These are phyloP conservation scores for Phialocephala subalpina DNA, from an alignment of 2,329 filamentous ascomycete species.

Conservation along the genomic window DNA sequence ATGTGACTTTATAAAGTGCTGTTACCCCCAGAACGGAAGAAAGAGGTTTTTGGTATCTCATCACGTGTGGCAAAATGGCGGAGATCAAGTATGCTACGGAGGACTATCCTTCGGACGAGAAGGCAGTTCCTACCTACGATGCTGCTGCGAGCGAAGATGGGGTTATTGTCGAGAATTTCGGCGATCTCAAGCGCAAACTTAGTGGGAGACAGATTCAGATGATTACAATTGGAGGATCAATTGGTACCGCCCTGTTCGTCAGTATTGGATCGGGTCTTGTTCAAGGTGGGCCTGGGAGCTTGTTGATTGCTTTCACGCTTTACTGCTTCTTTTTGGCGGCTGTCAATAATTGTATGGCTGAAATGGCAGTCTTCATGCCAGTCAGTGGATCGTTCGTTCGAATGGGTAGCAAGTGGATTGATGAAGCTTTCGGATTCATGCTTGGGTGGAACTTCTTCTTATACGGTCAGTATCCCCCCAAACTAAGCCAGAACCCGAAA, in stretches of 20 bases:
- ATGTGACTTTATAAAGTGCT: neutral
- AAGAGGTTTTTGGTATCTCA: neutral
- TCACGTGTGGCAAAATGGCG: slow-evolving; percentile 23
- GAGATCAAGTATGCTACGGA: slow-evolving; percentile 29
- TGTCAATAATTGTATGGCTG: slow-evolving; percentile 44
- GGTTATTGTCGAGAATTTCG: slow-evolving; percentile 31
- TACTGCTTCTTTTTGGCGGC: slow-evolving; percentile 50
- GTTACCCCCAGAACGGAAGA: neutral
- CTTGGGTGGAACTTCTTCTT: slow-evolving; percentile 69
- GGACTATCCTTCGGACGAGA: slow-evolving; percentile 24
- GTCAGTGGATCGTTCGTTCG: slow-evolving; percentile 61
- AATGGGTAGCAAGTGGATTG: slow-evolving; percentile 61
- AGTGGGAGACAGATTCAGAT: slow-evolving; percentile 57
- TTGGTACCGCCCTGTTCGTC: slow-evolving; percentile 57
- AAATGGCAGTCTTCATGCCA: slow-evolving; percentile 65
- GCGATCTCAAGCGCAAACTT: slow-evolving; percentile 44
- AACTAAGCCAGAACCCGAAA: neutral
- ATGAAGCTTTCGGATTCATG: slow-evolving; percentile 62
- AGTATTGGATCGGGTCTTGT: slow-evolving; percentile 51
- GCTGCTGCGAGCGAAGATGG: slow-evolving; percentile 18
- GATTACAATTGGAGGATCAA: slow-evolving; percentile 57
- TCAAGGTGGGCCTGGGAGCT: slow-evolving; percentile 45
- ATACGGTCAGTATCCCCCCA: slow-evolving; percentile 50
- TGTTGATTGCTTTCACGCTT: slow-evolving; percentile 56
- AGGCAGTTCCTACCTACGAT: slow-evolving; percentile 26